A percentile compares a stretch with the other conserved stretches of the same genome.
phyloP scores from a whole-genome alignment of 1,284 basidiomycete genomes.

The Irpex sp. region DNA sequence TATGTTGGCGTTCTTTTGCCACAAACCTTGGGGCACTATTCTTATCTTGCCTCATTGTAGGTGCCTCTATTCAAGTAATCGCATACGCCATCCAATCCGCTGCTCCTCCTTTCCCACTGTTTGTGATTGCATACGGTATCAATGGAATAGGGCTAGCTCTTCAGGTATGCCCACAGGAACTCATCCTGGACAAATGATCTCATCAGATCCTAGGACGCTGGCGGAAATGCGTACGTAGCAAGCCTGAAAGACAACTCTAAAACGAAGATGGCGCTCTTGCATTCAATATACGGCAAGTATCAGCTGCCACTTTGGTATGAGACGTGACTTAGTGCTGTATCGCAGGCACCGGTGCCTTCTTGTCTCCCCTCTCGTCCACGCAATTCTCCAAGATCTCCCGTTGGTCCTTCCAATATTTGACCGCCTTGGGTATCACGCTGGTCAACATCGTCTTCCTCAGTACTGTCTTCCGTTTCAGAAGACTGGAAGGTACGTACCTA shows the following conservation, averaged over 20 bases:
- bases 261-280: constrained; percentile 70
- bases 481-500: constrained; percentile 54
- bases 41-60: constrained; percentile 22
- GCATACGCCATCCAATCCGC: constrained; percentile 66
- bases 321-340: too few species aligned
- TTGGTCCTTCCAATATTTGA: constrained; percentile 76
- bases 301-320: not conserved
- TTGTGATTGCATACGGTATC: constrained; percentile 63
- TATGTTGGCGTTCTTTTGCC: constrained; percentile 20
- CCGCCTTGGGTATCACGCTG: constrained; percentile 64
- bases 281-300: constrained; percentile 50
- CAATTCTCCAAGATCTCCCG: constrained; percentile 60
- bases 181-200: not conserved
- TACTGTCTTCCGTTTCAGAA: constrained; percentile 60
- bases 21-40: constrained; percentile 17
- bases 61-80: constrained; percentile 43
- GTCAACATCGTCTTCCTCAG: constrained; percentile 53
- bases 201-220: constrained; percentile 49
- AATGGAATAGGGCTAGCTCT: constrained; percentile 72
- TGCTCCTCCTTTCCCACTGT: constrained; percentile 72
- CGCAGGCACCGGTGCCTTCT: constrained; percentile 65
- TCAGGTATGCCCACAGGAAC: constrained; percentile 38
- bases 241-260: constrained; percentile 51
- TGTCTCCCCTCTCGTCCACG: constrained; percentile 69
- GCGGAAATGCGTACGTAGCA: constrained; percentile 64